phyloP scores from a whole-genome alignment of 202 grass and related monocot genomes.

The Schoenoplectus triqueter region DNA sequence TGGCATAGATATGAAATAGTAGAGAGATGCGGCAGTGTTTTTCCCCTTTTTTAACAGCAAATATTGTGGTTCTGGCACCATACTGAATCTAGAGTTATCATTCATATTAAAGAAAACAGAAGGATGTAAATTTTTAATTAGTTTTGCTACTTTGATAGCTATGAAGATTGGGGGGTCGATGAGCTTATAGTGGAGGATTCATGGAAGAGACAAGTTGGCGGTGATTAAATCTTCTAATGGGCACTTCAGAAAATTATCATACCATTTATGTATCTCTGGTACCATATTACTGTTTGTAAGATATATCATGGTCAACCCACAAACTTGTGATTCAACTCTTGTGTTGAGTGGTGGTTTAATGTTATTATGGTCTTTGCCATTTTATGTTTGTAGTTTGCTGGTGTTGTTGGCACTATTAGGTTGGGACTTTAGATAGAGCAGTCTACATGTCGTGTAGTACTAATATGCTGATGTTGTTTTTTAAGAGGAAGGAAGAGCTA shows the following conservation, averaged over 20 bases:
- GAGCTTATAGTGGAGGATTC: slow-evolving; percentile 96
- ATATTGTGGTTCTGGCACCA: neutral
- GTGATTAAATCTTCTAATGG: slow-evolving; percentile 40
- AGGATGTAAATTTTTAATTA: neutral
- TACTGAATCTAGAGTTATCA: slow-evolving; percentile 3
- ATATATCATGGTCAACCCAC: neutral
- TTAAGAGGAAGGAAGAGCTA: neutral
- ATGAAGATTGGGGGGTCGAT: slow-evolving; percentile 87
- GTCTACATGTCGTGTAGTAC: neutral
- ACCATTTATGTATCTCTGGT: neutral
- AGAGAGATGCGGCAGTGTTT: neutral
- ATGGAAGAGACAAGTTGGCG: slow-evolving; percentile 83
- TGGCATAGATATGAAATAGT: neutral
- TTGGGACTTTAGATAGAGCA: neutral
- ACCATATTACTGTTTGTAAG: neutral
- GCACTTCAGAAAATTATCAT: neutral
- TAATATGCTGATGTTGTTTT: neutral
- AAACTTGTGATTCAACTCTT: slow-evolving; percentile 5
- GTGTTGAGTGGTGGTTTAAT: neutral
- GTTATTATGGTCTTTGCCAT: neutral
- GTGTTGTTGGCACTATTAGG: neutral
- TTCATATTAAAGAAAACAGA: neutral
- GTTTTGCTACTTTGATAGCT: slow-evolving; percentile 46
- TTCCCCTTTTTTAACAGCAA: neutral
- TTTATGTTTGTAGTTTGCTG: neutral